phyloP scores from a whole-genome alignment of 1,284 basidiomycete species.

The Fomitopsis schrenkii region DNA sequence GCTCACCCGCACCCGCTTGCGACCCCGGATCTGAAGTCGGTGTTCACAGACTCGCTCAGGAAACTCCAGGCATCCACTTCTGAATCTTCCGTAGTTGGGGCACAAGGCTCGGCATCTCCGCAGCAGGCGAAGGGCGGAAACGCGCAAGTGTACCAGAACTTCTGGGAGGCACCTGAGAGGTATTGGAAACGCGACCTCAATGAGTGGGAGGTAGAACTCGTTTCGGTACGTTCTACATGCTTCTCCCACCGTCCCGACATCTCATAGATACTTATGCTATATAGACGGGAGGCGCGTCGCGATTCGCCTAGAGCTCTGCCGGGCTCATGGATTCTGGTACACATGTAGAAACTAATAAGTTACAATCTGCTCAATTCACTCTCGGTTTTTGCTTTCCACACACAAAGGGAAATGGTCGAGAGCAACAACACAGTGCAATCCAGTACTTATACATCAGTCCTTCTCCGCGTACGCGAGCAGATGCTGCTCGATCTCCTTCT shows the following conservation, averaged over 20 bases:
- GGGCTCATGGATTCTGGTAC: not conserved
- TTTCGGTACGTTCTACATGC: conserved; percentile 54
- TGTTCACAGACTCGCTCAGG: conserved; percentile 56
- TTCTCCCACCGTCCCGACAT: not conserved
- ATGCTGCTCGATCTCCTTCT: conserved; percentile 83
- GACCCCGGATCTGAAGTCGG: conserved; percentile 62
- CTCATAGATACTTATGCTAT: not conserved
- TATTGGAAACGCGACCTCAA: conserved; percentile 62
- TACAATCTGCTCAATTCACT: not conserved
- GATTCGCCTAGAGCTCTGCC: not conserved
- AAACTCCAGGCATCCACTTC: conserved; percentile 36
- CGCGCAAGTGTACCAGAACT: conserved; percentile 51
- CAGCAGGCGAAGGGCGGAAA: conserved; percentile 11
- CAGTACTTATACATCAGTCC: conserved; percentile 47
- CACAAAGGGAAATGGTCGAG: not conserved
- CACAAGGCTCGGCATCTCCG: conserved; percentile 17
- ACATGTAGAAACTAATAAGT: not conserved
- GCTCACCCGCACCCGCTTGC: conserved; percentile 76
- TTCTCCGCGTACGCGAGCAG: conserved; percentile 91
- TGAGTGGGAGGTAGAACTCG: conserved; percentile 74
- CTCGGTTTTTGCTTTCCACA: not conserved
- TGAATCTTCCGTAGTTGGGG: conserved; percentile 7
- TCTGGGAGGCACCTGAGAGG: conserved; percentile 76
- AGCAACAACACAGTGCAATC: not conserved
- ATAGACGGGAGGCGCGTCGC: conserved; percentile 5